Evolutionary conservation across 1,284 basidiomycete genomes (phyloP).

Genomic region (Agroathelia rolfsii): DNA sequence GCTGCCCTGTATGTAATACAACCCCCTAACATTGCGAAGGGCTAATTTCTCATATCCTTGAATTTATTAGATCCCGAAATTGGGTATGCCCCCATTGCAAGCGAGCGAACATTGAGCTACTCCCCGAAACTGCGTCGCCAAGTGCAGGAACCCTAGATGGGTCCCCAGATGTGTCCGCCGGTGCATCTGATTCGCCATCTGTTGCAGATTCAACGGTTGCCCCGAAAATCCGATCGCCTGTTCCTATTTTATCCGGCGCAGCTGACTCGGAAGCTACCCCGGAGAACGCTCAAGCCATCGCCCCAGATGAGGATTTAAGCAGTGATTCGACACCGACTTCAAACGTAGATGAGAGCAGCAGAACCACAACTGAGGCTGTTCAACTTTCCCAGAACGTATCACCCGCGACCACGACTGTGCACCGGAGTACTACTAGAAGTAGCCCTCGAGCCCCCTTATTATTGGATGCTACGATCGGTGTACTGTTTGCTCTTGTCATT

Average conservation of each 20-base stretch:
- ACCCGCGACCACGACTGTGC: constrained; percentile 6
- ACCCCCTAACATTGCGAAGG: no score
- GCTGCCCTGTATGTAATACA: constrained; percentile 74
- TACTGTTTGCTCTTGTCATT: constrained; percentile 53
- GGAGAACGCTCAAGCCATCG: constrained; percentile 11
- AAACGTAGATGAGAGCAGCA: no score
- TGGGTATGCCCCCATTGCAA: constrained; percentile 78
- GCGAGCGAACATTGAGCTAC: constrained; percentile 53
- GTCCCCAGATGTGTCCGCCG: no score
- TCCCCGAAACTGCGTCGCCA: constrained; percentile 49
- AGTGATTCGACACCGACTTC: no score
- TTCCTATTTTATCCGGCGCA: constrained; percentile 4
- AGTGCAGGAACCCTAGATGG: neutral
- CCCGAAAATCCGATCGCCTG: constrained; percentile 1
- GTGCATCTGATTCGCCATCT: neutral
- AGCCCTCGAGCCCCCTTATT: constrained; percentile 43
- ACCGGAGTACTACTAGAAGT: constrained; percentile 9
- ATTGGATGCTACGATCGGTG: constrained; percentile 58
- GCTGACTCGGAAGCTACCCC: constrained; percentile 9
- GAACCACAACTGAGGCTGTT: no score
- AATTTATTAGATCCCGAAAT: constrained; percentile 52
- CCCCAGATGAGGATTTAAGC: no score
- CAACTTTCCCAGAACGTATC: neutral
- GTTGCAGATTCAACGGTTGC: neutral
- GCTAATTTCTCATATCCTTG: no score